These are phyloP conservation scores for Penicillium brevicompactum DNA, from an alignment of 2,329 filamentous ascomycete genomes.

Conservation along the genomic window DNA sequence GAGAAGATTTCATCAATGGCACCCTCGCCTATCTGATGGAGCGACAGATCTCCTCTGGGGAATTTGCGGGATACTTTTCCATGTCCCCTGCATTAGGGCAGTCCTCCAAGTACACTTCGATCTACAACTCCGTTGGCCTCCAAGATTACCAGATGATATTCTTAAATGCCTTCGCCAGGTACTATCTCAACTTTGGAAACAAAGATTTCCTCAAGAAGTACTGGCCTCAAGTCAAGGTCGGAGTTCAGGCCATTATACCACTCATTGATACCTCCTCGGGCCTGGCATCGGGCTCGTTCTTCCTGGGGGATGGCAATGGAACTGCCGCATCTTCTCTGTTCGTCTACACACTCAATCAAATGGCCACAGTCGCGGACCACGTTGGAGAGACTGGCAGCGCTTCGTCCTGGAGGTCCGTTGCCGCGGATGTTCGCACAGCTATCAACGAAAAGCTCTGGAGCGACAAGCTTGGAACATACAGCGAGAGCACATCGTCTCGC, in stretches of 20 bases:
- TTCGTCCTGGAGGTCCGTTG: not conserved
- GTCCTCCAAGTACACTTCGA: constrained; percentile 8
- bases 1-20: constrained; percentile 9
- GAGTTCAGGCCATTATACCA: not conserved
- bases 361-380: not conserved
- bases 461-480: not conserved
- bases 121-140: constrained; percentile 11
- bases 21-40: constrained; percentile 8
- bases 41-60: constrained; percentile 5
- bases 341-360: not conserved
- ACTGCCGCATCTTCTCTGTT: not conserved
- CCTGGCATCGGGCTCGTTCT: not conserved
- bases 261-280: not conserved
- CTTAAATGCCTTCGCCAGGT: constrained; percentile 19
- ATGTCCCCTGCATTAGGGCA: constrained; percentile 14
- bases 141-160: constrained; percentile 25
- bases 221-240: not conserved
- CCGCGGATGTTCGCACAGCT: not conserved
- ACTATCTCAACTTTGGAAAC: constrained; percentile 36
- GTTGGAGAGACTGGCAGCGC: constrained; percentile 16
- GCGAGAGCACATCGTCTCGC: not conserved
- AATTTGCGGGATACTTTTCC: constrained; percentile 9
- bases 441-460: not conserved
- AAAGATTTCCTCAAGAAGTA: constrained; percentile 35
- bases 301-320: not conserved